A percentile compares a stretch with the other conserved stretches of the same genome.
phyloP scores from a whole-genome alignment of 139 green algal species.

The Chlamydomonas incerta region DNA sequence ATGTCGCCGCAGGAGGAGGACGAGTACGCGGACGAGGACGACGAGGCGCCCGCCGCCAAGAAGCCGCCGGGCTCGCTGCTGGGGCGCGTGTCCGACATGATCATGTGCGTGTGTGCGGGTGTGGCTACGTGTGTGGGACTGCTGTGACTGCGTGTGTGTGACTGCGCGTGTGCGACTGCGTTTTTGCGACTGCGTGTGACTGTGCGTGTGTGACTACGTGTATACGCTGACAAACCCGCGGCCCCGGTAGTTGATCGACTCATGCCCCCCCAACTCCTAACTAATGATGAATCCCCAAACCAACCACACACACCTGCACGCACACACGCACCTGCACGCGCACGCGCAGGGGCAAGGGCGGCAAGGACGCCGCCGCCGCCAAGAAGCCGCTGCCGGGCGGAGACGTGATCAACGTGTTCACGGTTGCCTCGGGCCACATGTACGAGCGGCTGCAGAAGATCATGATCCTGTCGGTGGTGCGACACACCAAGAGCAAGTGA shows the following conservation, averaged over 20 bases:
- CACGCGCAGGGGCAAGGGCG: neutral
- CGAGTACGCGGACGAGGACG: constrained; percentile 46
- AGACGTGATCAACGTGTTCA: constrained; percentile 95
- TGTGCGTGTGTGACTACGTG: too few relatives aligned
- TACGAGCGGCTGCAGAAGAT: constrained; percentile 99
- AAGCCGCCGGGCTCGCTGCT: neutral
- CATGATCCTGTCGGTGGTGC: constrained; percentile 95
- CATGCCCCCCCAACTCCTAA: neutral
- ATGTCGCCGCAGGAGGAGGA: constrained; percentile 37
- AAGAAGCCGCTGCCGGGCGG: constrained; percentile 19
- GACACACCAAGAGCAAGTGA: constrained; percentile 82
- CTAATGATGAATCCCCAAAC: neutral
- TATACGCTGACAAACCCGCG: too few relatives aligned
- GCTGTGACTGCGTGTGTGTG: too few relatives aligned
- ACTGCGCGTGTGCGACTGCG: too few relatives aligned
- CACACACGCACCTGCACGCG: too few relatives aligned
- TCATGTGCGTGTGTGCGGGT: constrained; percentile 1
- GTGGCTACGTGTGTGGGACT: too few relatives aligned
- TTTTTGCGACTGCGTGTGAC: too few relatives aligned
- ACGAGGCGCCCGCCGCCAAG: neutral
- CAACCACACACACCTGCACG: too few relatives aligned
- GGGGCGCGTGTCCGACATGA: neutral
- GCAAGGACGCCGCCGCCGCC: neutral
- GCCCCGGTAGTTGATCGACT: too few relatives aligned
- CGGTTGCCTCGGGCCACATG: constrained; percentile 96